Percentiles rank a stretch among this genome's conserved stretches.
phyloP scores from a whole-genome alignment of 352 stramenopile species.

The Globisporangium perplexum region DNA sequence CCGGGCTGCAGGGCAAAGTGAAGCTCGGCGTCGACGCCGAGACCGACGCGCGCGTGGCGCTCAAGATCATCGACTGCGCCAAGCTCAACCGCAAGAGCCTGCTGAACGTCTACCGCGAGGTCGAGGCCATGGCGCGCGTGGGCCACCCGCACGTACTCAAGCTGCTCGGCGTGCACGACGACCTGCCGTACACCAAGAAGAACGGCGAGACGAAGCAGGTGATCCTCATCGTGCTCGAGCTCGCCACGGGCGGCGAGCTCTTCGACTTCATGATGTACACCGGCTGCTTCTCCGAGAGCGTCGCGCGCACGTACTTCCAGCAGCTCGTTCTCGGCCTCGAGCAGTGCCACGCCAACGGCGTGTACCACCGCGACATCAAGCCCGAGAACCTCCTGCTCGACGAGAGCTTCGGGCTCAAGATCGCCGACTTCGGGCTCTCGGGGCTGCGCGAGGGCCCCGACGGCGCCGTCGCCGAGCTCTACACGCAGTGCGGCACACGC shows the following conservation, averaged over 20 bases:
- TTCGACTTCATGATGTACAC: constrained; percentile 95
- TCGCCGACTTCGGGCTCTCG: constrained; percentile 96
- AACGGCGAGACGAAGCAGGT: constrained; percentile 66
- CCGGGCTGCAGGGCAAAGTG: constrained; percentile 81
- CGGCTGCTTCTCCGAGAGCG: constrained; percentile 80
- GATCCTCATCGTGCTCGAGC: constrained; percentile 88
- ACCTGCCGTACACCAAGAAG: constrained; percentile 72
- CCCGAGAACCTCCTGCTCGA: constrained; percentile 92
- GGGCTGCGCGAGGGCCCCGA: constrained; percentile 71
- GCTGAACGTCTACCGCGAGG: constrained; percentile 85
- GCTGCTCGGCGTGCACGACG: constrained; percentile 69
- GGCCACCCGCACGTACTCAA: constrained; percentile 77
- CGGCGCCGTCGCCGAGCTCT: constrained; percentile 54
- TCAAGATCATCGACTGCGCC: constrained; percentile 88
- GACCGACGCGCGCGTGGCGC: constrained; percentile 78
- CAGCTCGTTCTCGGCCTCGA: constrained; percentile 81
- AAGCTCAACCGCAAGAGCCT: constrained; percentile 79
- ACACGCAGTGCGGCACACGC: constrained; percentile 87
- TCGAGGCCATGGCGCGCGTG: constrained; percentile 87
- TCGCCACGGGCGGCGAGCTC: constrained; percentile 83
- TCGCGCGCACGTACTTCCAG: constrained; percentile 86
- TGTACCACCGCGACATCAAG: constrained; percentile 93
- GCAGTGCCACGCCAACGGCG: constrained; percentile 70
- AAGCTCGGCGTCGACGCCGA: constrained; percentile 81
- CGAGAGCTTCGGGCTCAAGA: constrained; percentile 82